Percentiles rank a stretch among this genome's conserved stretches.
Evolutionary conservation across 441 rosid genomes (phyloP).

Genomic region (Erodium trifolium): DNA sequence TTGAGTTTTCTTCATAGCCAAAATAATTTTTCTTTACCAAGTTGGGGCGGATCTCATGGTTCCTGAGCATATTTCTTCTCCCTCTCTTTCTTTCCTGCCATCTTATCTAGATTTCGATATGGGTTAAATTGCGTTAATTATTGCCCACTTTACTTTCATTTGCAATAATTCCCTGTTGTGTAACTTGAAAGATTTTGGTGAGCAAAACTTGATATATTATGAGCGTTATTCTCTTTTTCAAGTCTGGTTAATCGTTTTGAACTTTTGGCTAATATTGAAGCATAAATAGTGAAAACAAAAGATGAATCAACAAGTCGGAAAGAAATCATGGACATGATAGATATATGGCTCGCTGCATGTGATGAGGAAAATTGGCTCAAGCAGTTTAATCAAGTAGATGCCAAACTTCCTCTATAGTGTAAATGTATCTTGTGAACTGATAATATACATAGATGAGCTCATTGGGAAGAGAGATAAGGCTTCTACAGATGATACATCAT

Average conservation of each 20-base stretch:
- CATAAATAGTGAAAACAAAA: constrained; percentile 43
- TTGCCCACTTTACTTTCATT: no score
- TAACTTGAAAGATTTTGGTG: no score
- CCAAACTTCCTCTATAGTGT: neutral
- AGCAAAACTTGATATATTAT: no score
- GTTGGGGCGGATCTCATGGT: neutral
- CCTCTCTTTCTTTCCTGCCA: no score
- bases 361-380: constrained; percentile 77
- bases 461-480: no score
- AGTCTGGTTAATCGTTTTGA: constrained; percentile 70
- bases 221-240: constrained; percentile 23
- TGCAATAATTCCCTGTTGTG: no score
- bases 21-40: no score
- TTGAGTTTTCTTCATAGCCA: neutral
- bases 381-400: constrained; percentile 51
- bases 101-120: neutral
- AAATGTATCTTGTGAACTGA: no score
- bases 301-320: constrained; percentile 55
- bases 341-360: constrained; percentile 63
- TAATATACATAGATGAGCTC: no score
- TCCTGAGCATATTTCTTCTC: neutral
- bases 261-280: constrained; percentile 55
- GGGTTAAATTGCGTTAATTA: no score
- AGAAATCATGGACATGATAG: constrained; percentile 65
- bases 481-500: no score